A percentile compares a stretch with the other conserved stretches of the same genome.
Conservation (phyloP, 2,329 filamentous ascomycete genomes). For the Cadophora sp. region DNA sequence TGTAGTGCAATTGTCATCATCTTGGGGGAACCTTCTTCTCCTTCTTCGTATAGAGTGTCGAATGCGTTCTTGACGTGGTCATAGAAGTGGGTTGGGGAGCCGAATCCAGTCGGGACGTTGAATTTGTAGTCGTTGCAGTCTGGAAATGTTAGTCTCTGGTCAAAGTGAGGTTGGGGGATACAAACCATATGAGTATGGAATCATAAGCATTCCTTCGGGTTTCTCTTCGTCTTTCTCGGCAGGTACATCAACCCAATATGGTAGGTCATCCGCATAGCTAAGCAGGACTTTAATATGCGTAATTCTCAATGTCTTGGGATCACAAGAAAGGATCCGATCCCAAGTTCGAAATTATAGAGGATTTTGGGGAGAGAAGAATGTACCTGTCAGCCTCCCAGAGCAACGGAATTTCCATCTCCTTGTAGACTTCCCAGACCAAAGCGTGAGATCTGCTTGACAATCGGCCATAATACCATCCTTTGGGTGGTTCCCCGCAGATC, state of each 20-base stretch:
- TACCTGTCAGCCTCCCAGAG: slow-evolving; percentile 55
- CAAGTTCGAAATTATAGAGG: too few relatives aligned
- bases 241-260: slow-evolving; percentile 62
- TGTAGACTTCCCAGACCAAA: slow-evolving; percentile 56
- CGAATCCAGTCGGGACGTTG: slow-evolving; percentile 39
- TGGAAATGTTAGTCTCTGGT: slow-evolving; percentile 5
- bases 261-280: slow-evolving; percentile 60
- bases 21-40: slow-evolving; percentile 51
- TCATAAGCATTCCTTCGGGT: slow-evolving; percentile 57
- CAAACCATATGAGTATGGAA: slow-evolving; percentile 56
- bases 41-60: slow-evolving; percentile 58
- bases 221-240: slow-evolving; percentile 51
- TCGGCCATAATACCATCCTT: slow-evolving; percentile 48
- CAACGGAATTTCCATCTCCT: slow-evolving; percentile 58
- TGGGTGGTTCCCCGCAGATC: slow-evolving; percentile 46
- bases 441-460: slow-evolving; percentile 50
- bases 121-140: slow-evolving; percentile 57
- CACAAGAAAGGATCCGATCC: too few relatives aligned
- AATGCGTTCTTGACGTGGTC: slow-evolving; percentile 58
- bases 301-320: too few relatives aligned
- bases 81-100: slow-evolving; percentile 37
- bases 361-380: too few relatives aligned
- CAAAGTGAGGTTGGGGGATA: not conserved
- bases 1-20: slow-evolving; percentile 65
- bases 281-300: too few relatives aligned